These are phyloP conservation scores for Lupinus albus DNA, from an alignment of 306 rosid genomes.

Conservation along the genomic window DNA sequence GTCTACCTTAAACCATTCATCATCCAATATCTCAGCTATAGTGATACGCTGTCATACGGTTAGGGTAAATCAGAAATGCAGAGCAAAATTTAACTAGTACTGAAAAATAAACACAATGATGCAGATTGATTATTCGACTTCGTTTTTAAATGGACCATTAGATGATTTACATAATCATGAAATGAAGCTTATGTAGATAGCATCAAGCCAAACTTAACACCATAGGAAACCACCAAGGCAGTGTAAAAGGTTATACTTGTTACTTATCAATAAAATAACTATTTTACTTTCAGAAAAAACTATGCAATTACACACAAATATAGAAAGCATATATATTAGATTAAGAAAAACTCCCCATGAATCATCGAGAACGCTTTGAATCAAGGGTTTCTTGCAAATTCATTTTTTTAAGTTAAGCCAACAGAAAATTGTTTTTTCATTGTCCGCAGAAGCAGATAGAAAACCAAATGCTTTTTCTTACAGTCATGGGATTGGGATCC, in stretches of 20 bases:
- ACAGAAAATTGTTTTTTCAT: no score
- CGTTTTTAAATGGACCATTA: constrained; percentile 16
- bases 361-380: no score
- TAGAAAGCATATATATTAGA: no score
- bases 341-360: no score
- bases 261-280: constrained; percentile 25
- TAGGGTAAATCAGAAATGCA: constrained; percentile 35
- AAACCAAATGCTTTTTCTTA: constrained; percentile 48
- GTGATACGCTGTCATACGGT: constrained; percentile 77
- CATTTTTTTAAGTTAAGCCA: no score
- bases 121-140: background rate
- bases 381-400: no score
- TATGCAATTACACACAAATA: constrained; percentile 29
- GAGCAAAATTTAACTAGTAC: constrained; percentile 25
- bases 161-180: constrained; percentile 17
- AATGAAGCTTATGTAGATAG: constrained; percentile 28
- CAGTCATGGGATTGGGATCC: constrained; percentile 93
- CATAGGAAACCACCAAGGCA: constrained; percentile 17
- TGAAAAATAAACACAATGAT: constrained; percentile 18
- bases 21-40: constrained; percentile 70
- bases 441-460: constrained; percentile 24
- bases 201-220: background rate
- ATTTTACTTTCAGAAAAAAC: background rate
- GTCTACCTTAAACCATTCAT: constrained; percentile 94
- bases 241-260: constrained; percentile 19